Conservation (phyloP, 148 eudicot species). For the Rhododendron mucronatum region DNA sequence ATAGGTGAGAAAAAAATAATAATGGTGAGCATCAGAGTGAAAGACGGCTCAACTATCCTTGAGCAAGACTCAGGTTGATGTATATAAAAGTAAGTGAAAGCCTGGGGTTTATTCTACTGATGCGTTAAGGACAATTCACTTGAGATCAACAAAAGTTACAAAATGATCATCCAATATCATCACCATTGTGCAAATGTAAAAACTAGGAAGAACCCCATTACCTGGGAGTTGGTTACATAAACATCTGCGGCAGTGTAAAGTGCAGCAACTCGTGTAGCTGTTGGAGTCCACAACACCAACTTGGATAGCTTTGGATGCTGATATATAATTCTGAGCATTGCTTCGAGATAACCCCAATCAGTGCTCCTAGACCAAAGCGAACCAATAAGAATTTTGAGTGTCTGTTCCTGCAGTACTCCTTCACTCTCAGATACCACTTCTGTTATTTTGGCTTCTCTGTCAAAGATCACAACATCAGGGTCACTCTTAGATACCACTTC, state of each 20-base stretch:
- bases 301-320: constrained; percentile 58
- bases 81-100: no score
- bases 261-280: constrained; percentile 87
- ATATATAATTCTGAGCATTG: constrained; percentile 51
- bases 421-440: constrained; percentile 19
- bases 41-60: no score
- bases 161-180: no score
- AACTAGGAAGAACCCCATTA: constrained; percentile 5
- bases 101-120: no score
- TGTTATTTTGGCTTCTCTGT: constrained; percentile 8
- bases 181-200: background rate
- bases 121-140: no score
- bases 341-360: constrained; percentile 65
- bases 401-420: constrained; percentile 20
- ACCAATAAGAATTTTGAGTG: constrained; percentile 74
- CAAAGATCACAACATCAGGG: background rate
- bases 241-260: constrained; percentile 97
- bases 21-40: no score
- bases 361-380: constrained; percentile 97
- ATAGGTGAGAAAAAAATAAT: no score
- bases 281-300: constrained; percentile 80
- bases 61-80: no score
- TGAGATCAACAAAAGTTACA: no score
- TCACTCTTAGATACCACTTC: constrained; percentile 19
- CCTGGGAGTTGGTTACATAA: constrained; percentile 89